A percentile compares a stretch with the other conserved stretches of the same genome.
Evolutionary conservation across 345 rosid species (phyloP).

Genomic region (Brassica juncea): DNA sequence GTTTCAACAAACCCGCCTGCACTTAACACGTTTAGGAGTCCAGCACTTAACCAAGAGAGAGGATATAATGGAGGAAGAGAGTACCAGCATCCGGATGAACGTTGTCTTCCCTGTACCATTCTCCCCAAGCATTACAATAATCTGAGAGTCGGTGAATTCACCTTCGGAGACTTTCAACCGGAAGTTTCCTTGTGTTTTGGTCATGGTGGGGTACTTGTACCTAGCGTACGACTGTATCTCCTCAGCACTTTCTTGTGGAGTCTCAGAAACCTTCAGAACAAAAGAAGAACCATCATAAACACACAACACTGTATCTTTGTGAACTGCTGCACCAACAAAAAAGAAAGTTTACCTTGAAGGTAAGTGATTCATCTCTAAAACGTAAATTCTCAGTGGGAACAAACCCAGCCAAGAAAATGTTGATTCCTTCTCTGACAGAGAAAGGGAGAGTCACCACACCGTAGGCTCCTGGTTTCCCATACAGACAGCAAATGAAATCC

Average conservation of each 20-base stretch:
- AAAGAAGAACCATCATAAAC: conserved; percentile 17
- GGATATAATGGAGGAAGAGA: conserved; percentile 4
- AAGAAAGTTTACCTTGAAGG: conserved; percentile 68
- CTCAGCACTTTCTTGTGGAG: conserved; percentile 89
- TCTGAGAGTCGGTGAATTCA: conserved; percentile 99
- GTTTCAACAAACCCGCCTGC: conserved; percentile 93
- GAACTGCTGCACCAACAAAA: conserved; percentile 7
- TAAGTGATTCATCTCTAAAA: conserved; percentile 89
- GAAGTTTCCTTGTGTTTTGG: conserved; percentile 83
- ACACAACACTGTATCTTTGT: background rate
- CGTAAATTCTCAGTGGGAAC: conserved; percentile 93
- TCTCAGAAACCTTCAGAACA: conserved; percentile 85
- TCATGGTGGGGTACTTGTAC: conserved; percentile 91
- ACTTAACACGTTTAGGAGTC: conserved; percentile 4
- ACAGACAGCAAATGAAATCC: conserved; percentile 94
- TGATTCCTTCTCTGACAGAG: conserved; percentile 96
- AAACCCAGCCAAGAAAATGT: conserved; percentile 94
- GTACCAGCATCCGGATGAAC: conserved; percentile 97
- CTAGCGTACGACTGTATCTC: conserved; percentile 95
- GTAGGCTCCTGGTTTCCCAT: conserved; percentile 99
- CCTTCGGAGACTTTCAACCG: conserved; percentile 82
- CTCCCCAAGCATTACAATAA: conserved; percentile 96
- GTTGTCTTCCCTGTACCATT: conserved; percentile 99
- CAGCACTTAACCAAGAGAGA: conserved; percentile 7
- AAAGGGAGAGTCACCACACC: conserved; percentile 99